Base-by-base conservation (phyloP, 768 basidiomycete species). In the Naganishia onofrii region DNA sequence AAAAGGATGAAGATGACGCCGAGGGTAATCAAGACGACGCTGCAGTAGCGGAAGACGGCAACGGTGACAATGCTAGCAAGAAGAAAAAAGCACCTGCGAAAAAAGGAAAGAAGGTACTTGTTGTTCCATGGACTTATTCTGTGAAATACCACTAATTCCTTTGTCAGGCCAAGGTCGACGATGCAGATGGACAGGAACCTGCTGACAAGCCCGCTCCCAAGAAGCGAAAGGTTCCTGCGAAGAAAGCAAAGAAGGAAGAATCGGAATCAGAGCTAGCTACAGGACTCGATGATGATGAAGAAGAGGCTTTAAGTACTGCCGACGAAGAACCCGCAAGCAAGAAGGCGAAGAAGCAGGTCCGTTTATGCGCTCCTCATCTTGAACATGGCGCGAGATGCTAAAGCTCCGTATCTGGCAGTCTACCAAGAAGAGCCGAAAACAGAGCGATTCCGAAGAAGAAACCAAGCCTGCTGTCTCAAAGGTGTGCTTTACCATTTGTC, bases 71-170 rank as follows among this genome's bases (percentile, higher is more conserved):
- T 15, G 42, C 26, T 15, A n/a, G 36, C 7, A 12, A 42, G 42
- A 53, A 54, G 67, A 69, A 69, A 31, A 69, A 54, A 38, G 51
- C 68, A 4, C 51, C 68, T 32, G 51, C 68, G n/a, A 69, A 69
- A 31, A 42, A 44, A 12, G 68, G 29, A 51, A 69, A 63, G 57
- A 58, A 46, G 36, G 68, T 69, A 26, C 1, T 10, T 12, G 1
- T 21, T 28, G 42, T 3, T 6, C 9, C n/a, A 3, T 21, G 23
- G 21, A 23, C 13, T 19, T 17, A 31, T 46, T 44, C 15, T 8
- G 36, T 2, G 23, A 38, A 36, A 10, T 38, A 12, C 2, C 29
- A 15, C 55, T 36, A 23, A 55, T 26, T 9, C 15, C 34, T 19
- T n/a, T 28, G 12, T n/a, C 6, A 69, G 68, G 68, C 56, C 15